Evolutionary conservation across 2,329 filamentous ascomycete species (phyloP), one percentile per base, ranked within the genome.

Genomic region (Aspergillus texensis): DNA sequence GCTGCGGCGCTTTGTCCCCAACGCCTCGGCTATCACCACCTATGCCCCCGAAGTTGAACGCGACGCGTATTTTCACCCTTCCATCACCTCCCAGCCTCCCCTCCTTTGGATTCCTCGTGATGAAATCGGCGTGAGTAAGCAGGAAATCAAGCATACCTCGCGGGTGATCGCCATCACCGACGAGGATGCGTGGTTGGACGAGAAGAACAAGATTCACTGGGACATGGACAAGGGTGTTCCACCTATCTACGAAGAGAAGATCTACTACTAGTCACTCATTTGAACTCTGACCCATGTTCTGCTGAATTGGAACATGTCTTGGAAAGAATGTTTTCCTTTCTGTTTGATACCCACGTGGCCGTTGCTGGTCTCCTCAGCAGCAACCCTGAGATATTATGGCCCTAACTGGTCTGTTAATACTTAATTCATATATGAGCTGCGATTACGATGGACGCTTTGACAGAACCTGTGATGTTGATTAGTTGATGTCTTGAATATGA

Each of bases 91-190:
- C 65, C 68, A 83, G 69, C 78, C 86, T 1, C 91, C 91, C 2
- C 80, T 92, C 34, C 82, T 97, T n/a, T 97, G 93, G 93, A 91
- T 97, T 60, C 92, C 93, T 0, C 83, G 86, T 62, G 93, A 97
- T 71, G 79, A 84, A 1, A 86, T 88, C 28, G 91, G 92, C 11
- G 86, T 97, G 48, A 92, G 89, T 60, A 84, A 84, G 70, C 91
- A 96, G 74, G 93, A 96, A 77, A 83, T 95, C 59, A 83, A 83
- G 14, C 91, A 95, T 70, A 91, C 91, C 0, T 82, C 82, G 68
- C 87, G 85, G 71, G 85, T 91, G 36, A 91, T 93, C 34, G 87
- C 89, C 1, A 94, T 96, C 67, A 94, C 91, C 0, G 93, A 97
- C 69, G 90, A 92, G 68, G 90, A 89, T 21, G 90, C 90, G 52